Conservation (phyloP, 2,329 filamentous ascomycete species). For the Coniosporium tulheliwenetii region DNA sequence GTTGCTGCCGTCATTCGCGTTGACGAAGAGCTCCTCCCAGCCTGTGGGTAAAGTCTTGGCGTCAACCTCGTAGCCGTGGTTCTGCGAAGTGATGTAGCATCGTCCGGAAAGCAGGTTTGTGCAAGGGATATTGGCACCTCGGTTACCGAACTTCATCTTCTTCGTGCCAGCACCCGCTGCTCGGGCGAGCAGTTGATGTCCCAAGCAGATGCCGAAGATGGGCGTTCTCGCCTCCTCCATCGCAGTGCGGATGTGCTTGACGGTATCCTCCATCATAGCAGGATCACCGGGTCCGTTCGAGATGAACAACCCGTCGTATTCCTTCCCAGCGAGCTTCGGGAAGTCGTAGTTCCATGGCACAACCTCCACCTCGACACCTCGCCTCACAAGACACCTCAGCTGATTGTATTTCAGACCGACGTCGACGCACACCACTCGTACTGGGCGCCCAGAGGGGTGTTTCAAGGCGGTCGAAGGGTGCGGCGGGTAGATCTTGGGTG, state of each 20-base stretch:
- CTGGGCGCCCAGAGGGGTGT: conserved; percentile 73
- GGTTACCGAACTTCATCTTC: conserved; percentile 99
- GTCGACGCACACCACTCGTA: conserved; percentile 85
- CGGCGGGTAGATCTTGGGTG: conserved; percentile 74
- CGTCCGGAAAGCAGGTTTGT: conserved; percentile 89
- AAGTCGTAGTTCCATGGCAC: conserved; percentile 97
- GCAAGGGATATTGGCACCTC: conserved; percentile 95
- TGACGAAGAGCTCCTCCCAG: conserved; percentile 93
- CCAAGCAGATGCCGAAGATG: conserved; percentile 91
- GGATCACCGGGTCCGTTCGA: conserved; percentile 97
- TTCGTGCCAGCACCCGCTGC: conserved; percentile 70
- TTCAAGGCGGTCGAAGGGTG: conserved; percentile 55
- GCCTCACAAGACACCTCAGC: conserved; percentile 76
- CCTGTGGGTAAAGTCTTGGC: conserved; percentile 55
- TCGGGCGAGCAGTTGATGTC: conserved; percentile 81
- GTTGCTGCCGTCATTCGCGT: conserved; percentile 95
- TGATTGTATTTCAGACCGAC: conserved; percentile 99
- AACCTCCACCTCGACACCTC: conserved; percentile 85
- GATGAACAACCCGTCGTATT: conserved; percentile 94
- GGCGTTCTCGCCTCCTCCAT: conserved; percentile 69
- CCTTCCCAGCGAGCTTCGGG: conserved; percentile 54
- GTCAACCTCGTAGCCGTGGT: conserved; percentile 93
- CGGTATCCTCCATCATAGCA: conserved; percentile 63
- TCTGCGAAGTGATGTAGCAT: conserved; percentile 98
- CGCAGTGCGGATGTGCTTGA: conserved; percentile 62